phyloP scores from a whole-genome alignment of 2,329 filamentous ascomycete species.

The Aspergillus japonicus region DNA sequence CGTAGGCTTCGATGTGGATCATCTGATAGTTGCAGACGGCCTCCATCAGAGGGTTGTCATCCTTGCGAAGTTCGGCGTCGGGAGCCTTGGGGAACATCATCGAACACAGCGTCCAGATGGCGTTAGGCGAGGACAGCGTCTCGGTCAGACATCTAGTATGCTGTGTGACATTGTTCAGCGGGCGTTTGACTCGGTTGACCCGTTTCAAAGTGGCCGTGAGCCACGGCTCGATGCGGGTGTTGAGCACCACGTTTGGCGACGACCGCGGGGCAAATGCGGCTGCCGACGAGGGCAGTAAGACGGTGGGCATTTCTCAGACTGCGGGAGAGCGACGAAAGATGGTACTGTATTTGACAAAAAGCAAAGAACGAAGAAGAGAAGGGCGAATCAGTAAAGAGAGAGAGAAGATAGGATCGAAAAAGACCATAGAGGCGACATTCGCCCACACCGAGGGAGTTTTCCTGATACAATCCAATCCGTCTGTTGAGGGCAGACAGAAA shows the following conservation, averaged over 20 bases:
- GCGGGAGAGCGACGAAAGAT: slow-evolving; percentile 54
- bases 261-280: slow-evolving; percentile 93
- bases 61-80: slow-evolving; percentile 77
- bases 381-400: slow-evolving; percentile 39
- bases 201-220: slow-evolving; percentile 94
- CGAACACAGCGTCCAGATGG: slow-evolving; percentile 92
- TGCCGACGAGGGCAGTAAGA: slow-evolving; percentile 90
- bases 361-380: slow-evolving; percentile 45
- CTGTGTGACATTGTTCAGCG: slow-evolving; percentile 93
- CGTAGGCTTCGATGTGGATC: slow-evolving; percentile 92
- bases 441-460: slow-evolving; percentile 32
- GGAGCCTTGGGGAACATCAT: slow-evolving; percentile 90
- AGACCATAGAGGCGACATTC: slow-evolving; percentile 41
- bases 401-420: slow-evolving; percentile 47
- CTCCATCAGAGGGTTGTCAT: slow-evolving; percentile 79
- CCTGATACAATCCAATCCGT: slow-evolving; percentile 10
- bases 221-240: slow-evolving; percentile 91
- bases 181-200: slow-evolving; percentile 94
- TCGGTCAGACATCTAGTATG: slow-evolving; percentile 95
- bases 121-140: slow-evolving; percentile 81
- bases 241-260: slow-evolving; percentile 90
- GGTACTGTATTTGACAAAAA: slow-evolving; percentile 18
- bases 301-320: slow-evolving; percentile 74
- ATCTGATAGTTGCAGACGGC: slow-evolving; percentile 90
- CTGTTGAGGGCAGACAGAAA: slow-evolving; percentile 4